Evolutionary conservation across 805 yeast species (phyloP), one percentile per base, ranked within the genome.

Genomic region (Wickerhamiella sorbophila): DNA sequence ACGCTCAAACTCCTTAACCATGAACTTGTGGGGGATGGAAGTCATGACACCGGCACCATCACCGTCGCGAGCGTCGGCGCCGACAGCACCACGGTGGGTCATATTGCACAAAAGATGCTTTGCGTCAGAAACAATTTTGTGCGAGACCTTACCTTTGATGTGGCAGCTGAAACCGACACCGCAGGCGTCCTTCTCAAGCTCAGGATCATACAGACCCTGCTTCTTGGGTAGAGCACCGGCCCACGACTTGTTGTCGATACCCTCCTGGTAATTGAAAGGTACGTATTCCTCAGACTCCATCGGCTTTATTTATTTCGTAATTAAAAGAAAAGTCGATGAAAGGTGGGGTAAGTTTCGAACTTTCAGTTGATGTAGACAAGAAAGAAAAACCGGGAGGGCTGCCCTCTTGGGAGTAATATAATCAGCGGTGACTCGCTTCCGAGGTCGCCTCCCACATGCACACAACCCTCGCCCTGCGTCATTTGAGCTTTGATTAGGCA

Each of bases 81-180:
- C 94, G 46, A 87, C 95, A 33, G 97, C 97, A 59, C 98, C 98
- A 66, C 98, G 77, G 63, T 88, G 98, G 47, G 96, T 83, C 98
- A 88, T 91, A 66, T 91, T 88, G 67, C 97, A 87, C 42, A 88
- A 75, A 55, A 88, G 67, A 58, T 74, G 75, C 51, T 50, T 70
- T 33, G 95, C 95, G 65, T 91, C 97, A 33, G 93, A 77, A 46
- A 88, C 86, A 53, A 88, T 85, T 59, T 87, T 86, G 67, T 91
- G 98, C 41, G 93, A 79, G 21, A 77, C 73, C 24, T 69, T 59
- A 44, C 96, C 96, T 62, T 86, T 84, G 65, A 87, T 80, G 66
- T 88, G 84, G 61, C 96, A 84, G 37, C 94, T 84, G 63, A 88
- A 88, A 48, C 98, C 98, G 39, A 91, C 97, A 67, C 98, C 98